Percentiles rank a stretch among this genome's conserved stretches.
These are phyloP conservation scores for Talaromyces sp. DNA, from an alignment of 2,329 filamentous ascomycete genomes.

Conservation along the genomic window DNA sequence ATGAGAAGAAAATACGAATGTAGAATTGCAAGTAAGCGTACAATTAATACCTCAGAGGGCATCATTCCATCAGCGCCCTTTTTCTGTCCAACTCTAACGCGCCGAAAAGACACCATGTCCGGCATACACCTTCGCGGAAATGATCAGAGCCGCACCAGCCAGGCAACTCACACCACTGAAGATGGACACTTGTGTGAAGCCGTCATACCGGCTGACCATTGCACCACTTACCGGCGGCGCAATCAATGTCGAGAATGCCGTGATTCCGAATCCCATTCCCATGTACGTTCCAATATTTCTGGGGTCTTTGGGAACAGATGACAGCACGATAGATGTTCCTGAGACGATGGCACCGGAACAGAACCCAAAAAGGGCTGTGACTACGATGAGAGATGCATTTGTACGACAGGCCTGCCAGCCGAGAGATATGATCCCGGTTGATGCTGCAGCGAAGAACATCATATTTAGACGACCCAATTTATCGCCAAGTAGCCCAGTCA, in stretches of 20 bases:
- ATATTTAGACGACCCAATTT: slow-evolving; percentile 32
- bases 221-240: slow-evolving; percentile 49
- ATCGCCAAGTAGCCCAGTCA: slow-evolving; percentile 32
- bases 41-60: not conserved
- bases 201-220: slow-evolving; percentile 42
- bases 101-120: slow-evolving; percentile 8
- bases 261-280: slow-evolving; percentile 29
- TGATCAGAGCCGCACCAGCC: slow-evolving; percentile 21
- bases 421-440: slow-evolving; percentile 28
- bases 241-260: slow-evolving; percentile 45
- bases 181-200: slow-evolving; percentile 36
- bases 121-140: slow-evolving; percentile 10
- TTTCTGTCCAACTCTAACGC: not conserved
- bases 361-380: slow-evolving; percentile 32
- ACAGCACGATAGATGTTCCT: slow-evolving; percentile 17
- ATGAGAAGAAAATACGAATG: not conserved
- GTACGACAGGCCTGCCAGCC: slow-evolving; percentile 27
- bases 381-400: slow-evolving; percentile 30
- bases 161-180: slow-evolving; percentile 29
- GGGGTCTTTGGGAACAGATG: slow-evolving; percentile 17
- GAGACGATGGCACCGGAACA: slow-evolving; percentile 34
- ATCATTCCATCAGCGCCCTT: not conserved
- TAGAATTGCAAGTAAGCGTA: not conserved
- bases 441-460: slow-evolving; percentile 23
- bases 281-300: slow-evolving; percentile 23